These are phyloP conservation scores for Hortaea sp. DNA, from an alignment of 2,329 filamentous ascomycete genomes.

Conservation along the genomic window DNA sequence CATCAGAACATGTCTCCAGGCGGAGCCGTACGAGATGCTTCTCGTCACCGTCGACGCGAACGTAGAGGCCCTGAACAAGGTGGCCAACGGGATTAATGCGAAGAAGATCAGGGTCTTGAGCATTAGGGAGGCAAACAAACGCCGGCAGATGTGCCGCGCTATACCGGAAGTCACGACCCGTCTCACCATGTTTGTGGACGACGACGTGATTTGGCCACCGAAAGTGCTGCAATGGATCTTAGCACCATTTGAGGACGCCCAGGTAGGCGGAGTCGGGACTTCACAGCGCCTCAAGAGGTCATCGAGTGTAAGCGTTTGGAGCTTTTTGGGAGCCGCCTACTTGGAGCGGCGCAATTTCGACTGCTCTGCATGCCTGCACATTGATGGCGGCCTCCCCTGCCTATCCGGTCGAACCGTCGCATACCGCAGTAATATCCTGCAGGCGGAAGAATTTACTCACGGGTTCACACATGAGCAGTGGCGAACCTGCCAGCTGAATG, in stretches of 20 bases:
- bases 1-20: constrained; percentile 64
- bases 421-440: constrained; percentile 79
- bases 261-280: constrained; percentile 83
- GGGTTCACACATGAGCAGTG: constrained; percentile 88
- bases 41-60: constrained; percentile 82
- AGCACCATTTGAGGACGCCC: constrained; percentile 76
- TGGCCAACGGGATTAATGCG: constrained; percentile 48
- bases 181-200: constrained; percentile 88
- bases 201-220: constrained; percentile 86
- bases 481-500: constrained; percentile 80
- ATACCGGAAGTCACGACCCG: constrained; percentile 73
- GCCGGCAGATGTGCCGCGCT: constrained; percentile 83
- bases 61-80: constrained; percentile 41
- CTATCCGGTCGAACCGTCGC: constrained; percentile 90
- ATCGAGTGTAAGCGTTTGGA: constrained; percentile 58
- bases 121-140: constrained; percentile 85
- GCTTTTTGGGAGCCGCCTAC: constrained; percentile 85
- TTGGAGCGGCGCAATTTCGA: constrained; percentile 93
- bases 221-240: constrained; percentile 85
- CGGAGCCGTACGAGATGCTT: constrained; percentile 62
- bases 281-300: constrained; percentile 76
- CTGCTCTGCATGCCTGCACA: constrained; percentile 87
- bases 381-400: constrained; percentile 92
- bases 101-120: constrained; percentile 63
- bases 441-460: constrained; percentile 74